Evolutionary conservation across 371 early-diverging fungal genomes (phyloP).

Genomic region (Apophysomyces elegans): DNA sequence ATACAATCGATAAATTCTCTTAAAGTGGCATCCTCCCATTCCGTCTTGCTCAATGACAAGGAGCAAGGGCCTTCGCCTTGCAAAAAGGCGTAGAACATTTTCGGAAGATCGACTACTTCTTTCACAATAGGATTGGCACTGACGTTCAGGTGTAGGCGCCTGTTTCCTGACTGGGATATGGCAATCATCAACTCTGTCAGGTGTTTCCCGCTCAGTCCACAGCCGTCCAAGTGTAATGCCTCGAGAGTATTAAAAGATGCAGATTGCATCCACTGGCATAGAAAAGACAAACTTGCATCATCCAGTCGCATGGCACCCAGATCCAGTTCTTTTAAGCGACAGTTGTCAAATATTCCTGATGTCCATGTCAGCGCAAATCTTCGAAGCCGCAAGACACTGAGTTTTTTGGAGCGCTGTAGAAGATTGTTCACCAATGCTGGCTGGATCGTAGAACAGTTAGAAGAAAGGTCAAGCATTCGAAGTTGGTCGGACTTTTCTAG

Average conservation of each 20-base stretch:
- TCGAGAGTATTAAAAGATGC: slow-evolving; percentile 32
- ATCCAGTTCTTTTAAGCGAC: slow-evolving; percentile 26
- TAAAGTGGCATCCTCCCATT: slow-evolving; percentile 48
- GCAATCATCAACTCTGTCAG: slow-evolving; percentile 32
- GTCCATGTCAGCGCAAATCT: slow-evolving; percentile 15
- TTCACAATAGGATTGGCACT: slow-evolving; percentile 41
- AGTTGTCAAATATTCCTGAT: slow-evolving; percentile 23
- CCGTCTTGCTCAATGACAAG: slow-evolving; percentile 34
- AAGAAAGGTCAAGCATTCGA: slow-evolving; percentile 24
- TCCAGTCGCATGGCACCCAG: slow-evolving; percentile 25
- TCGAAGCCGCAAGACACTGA: slow-evolving; percentile 28
- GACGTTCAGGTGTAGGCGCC: slow-evolving; percentile 32
- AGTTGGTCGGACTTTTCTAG: slow-evolving; percentile 23
- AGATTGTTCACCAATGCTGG: slow-evolving; percentile 26
- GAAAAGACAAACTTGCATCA: slow-evolving; percentile 12
- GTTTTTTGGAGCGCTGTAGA: slow-evolving; percentile 25
- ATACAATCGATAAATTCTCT: slow-evolving; percentile 46
- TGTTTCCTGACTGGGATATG: slow-evolving; percentile 37
- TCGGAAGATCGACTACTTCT: slow-evolving; percentile 41
- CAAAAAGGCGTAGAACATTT: slow-evolving; percentile 37
- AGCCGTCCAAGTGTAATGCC: slow-evolving; percentile 29
- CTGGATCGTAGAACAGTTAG: slow-evolving; percentile 17
- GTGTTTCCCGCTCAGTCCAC: slow-evolving; percentile 37
- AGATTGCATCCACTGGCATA: slow-evolving; percentile 39
- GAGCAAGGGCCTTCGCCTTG: slow-evolving; percentile 42